phyloP scores from a whole-genome alignment of 1,284 basidiomycete genomes.

The Sphagnurus paluster region DNA sequence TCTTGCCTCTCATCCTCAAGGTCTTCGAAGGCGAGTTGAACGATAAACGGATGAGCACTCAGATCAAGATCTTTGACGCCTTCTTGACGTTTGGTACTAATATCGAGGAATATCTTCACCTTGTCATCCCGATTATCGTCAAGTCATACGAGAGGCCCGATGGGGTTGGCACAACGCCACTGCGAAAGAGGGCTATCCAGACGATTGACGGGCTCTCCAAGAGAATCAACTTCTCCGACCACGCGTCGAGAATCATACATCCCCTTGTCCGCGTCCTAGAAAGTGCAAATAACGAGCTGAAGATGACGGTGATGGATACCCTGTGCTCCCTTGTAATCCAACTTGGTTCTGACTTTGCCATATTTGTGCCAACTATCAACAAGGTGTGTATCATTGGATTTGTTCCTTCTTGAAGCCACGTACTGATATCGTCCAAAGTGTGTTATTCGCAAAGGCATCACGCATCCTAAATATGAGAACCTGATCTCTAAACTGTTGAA shows the following conservation, averaged over 20 bases:
- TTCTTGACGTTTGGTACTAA: slow-evolving; percentile 95
- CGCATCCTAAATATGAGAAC: slow-evolving; percentile 87
- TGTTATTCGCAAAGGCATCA: slow-evolving; percentile 76
- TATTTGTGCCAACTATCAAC: slow-evolving; percentile 96
- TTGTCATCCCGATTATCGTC: slow-evolving; percentile 95
- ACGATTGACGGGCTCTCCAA: slow-evolving; percentile 91
- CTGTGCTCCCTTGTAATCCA: slow-evolving; percentile 91
- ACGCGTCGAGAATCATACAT: slow-evolving; percentile 96
- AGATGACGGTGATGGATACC: slow-evolving; percentile 90
- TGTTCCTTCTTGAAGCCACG: slow-evolving; percentile 2
- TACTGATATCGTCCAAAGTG: slow-evolving; percentile 45
- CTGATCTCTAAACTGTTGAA: slow-evolving; percentile 89
- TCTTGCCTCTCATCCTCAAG: slow-evolving; percentile 88
- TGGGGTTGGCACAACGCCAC: slow-evolving; percentile 52
- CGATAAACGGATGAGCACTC: slow-evolving; percentile 77
- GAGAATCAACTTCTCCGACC: slow-evolving; percentile 98
- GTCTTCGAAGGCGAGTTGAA: slow-evolving; percentile 87
- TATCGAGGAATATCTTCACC: slow-evolving; percentile 97
- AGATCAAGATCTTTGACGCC: slow-evolving; percentile 92
- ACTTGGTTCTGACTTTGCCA: slow-evolving; percentile 94
- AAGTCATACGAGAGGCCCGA: slow-evolving; percentile 88
- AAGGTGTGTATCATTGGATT: slow-evolving; percentile 59
- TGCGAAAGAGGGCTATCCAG: slow-evolving; percentile 89
- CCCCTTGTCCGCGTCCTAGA: slow-evolving; percentile 90
- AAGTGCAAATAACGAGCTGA: slow-evolving; percentile 79